Evolutionary conservation across 306 rosid genomes (phyloP).

Genomic region (Vigna reflexopilosa): DNA sequence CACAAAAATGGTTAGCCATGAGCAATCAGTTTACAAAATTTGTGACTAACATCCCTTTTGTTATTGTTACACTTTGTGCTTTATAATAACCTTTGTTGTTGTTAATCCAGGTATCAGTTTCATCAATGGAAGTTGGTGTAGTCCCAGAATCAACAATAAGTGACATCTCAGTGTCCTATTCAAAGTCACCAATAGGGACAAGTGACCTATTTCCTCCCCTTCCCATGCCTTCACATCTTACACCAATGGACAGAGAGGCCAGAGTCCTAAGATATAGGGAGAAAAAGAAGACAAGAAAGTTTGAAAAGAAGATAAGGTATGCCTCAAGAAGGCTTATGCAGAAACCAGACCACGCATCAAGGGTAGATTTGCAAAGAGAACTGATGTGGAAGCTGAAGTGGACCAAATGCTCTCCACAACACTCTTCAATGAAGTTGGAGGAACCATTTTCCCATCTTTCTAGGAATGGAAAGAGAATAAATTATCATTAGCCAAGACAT

Average conservation of each 20-base stretch:
- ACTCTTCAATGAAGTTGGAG: slow-evolving; percentile 59
- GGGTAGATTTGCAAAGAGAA: slow-evolving; percentile 83
- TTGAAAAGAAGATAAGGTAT: slow-evolving; percentile 86
- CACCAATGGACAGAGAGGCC: slow-evolving; percentile 81
- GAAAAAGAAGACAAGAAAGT: slow-evolving; percentile 86
- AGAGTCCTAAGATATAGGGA: slow-evolving; percentile 81
- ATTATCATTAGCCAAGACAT: background rate
- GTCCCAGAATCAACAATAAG: slow-evolving; percentile 76
- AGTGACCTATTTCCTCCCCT: slow-evolving; percentile 64
- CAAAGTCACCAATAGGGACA: slow-evolving; percentile 71
- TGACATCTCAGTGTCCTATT: slow-evolving; percentile 65
- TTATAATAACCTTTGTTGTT: background rate
- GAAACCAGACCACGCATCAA: slow-evolving; percentile 86
- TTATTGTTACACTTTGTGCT: background rate
- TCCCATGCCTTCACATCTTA: slow-evolving; percentile 62
- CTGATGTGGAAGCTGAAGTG: slow-evolving; percentile 62
- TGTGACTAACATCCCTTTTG: background rate
- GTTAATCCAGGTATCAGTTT: slow-evolving; percentile 61
- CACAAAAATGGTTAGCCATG: background rate
- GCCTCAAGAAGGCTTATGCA: slow-evolving; percentile 90
- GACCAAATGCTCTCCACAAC: slow-evolving; percentile 68
- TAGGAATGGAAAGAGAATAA: slow-evolving; percentile 11
- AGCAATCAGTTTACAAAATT: background rate
- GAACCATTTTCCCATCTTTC: slow-evolving; percentile 75
- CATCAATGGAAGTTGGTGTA: slow-evolving; percentile 76